These are phyloP conservation scores for Xylariaceae sp. DNA, from an alignment of 2,329 filamentous ascomycete genomes.

Conservation along the genomic window DNA sequence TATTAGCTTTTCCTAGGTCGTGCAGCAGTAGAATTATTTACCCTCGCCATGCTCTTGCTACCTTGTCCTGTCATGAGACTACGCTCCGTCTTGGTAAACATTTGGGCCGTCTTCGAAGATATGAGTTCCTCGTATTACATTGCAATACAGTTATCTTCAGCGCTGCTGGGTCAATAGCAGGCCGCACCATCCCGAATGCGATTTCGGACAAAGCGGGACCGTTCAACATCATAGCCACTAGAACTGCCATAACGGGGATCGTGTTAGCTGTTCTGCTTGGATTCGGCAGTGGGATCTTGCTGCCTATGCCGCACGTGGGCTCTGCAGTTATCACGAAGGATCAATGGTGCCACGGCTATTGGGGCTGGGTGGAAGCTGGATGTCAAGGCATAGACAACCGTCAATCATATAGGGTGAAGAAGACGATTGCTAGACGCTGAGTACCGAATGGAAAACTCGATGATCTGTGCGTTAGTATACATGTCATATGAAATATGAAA, in stretches of 20 bases:
- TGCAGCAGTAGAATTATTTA: conserved; percentile 29
- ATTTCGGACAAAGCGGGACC: conserved; percentile 36
- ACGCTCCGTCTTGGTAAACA: conserved; percentile 33
- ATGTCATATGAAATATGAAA: no score
- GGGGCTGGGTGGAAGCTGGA: not conserved
- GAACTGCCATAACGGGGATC: not conserved
- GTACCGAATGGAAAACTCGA: no score
- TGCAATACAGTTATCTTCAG: conserved; percentile 37
- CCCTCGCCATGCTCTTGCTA: conserved; percentile 22
- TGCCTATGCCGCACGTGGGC: conserved; percentile 37
- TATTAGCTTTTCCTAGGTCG: conserved; percentile 26
- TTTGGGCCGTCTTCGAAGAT: conserved; percentile 34
- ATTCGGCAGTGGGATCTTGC: conserved; percentile 42
- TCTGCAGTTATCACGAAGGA: conserved; percentile 39
- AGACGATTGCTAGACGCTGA: no score
- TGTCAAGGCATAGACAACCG: no score
- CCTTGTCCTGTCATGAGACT: conserved; percentile 26
- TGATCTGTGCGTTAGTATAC: no score
- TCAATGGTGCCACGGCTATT: conserved; percentile 9
- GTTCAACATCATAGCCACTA: conserved; percentile 27
- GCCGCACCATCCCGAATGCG: conserved; percentile 35
- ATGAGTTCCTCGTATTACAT: conserved; percentile 37
- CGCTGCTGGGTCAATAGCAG: conserved; percentile 36
- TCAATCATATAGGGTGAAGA: no score
- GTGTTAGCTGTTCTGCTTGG: conserved; percentile 33